A percentile compares a stretch with the other conserved stretches of the same genome.
phyloP scores from a whole-genome alignment of 78 protist genomes.

The Ministeria vibrans region DNA sequence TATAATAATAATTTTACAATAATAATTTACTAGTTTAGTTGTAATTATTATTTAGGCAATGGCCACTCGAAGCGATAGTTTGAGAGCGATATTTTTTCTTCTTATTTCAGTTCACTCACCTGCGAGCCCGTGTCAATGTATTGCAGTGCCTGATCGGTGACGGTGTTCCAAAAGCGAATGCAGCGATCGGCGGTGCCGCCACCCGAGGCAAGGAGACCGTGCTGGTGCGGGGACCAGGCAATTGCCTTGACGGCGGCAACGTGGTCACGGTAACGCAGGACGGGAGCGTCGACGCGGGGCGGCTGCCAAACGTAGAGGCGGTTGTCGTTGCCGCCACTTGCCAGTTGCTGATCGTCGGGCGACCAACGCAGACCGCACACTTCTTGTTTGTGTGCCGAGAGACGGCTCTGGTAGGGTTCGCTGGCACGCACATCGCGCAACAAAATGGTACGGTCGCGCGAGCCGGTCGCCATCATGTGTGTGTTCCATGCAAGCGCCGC shows the following conservation, averaged over 20 bases:
- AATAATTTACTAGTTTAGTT: too few relatives aligned
- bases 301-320: conserved; percentile 49
- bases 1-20: background rate
- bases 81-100: too few relatives aligned
- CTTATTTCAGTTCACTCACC: too few relatives aligned
- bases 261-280: conserved; percentile 53
- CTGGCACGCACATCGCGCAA: background rate
- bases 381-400: conserved; percentile 86
- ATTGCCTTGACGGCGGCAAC: conserved; percentile 96
- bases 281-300: conserved; percentile 13
- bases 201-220: conserved; percentile 92
- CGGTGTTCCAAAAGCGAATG: conserved; percentile 90
- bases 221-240: conserved; percentile 94
- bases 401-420: background rate
- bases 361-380: conserved; percentile 96
- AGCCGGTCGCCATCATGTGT: conserved; percentile 60
- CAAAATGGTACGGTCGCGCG: conserved; percentile 33
- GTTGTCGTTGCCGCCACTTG: conserved; percentile 99
- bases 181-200: conserved; percentile 97
- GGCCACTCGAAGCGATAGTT: too few relatives aligned
- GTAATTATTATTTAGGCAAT: too few relatives aligned
- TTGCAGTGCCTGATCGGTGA: conserved; percentile 55
- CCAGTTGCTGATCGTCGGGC: conserved; percentile 82
- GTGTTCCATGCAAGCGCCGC: conserved; percentile 84
- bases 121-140: conserved; percentile 77